phyloP scores from a whole-genome alignment of 768 basidiomycete genomes.

The Rhizopogon vesiculosus region DNA sequence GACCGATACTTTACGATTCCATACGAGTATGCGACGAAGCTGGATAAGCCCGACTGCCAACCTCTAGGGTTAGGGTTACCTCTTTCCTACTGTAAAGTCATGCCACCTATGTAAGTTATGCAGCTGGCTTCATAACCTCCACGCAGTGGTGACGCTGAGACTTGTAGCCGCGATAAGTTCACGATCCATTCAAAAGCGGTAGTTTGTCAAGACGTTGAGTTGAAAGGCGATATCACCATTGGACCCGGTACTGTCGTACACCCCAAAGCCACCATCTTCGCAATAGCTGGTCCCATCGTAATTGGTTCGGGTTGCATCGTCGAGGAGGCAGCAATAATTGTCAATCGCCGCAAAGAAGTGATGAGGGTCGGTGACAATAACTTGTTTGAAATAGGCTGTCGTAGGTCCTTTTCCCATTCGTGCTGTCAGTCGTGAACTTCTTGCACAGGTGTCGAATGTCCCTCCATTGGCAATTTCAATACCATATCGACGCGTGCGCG shows the following conservation, averaged over 20 bases:
- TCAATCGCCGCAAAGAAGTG: slow-evolving; percentile 84
- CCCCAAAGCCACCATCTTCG: slow-evolving; percentile 91
- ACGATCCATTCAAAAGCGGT: slow-evolving; percentile 88
- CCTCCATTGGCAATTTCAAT: slow-evolving; percentile 80
- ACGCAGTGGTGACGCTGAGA: background rate
- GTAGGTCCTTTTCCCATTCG: slow-evolving; percentile 43
- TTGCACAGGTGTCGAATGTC: slow-evolving; percentile 75
- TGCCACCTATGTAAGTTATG: slow-evolving; percentile 26
- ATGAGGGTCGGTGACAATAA: slow-evolving; percentile 95
- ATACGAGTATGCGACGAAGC: no score
- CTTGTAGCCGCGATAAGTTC: slow-evolving; percentile 75
- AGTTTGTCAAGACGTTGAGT: slow-evolving; percentile 89
- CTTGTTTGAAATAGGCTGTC: slow-evolving; percentile 89
- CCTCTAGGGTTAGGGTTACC: slow-evolving; percentile 4
- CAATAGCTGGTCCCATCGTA: slow-evolving; percentile 85
- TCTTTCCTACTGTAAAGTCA: slow-evolving; percentile 5
- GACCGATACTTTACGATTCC: no score
- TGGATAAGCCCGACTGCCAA: no score
- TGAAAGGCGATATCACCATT: slow-evolving; percentile 92
- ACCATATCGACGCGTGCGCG: slow-evolving; percentile 81
- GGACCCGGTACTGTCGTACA: slow-evolving; percentile 90
- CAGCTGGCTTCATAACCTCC: background rate
- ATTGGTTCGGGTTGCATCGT: slow-evolving; percentile 87
- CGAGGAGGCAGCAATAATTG: slow-evolving; percentile 86
- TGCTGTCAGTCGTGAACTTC: background rate